These are phyloP conservation scores for Vitis cinerea DNA, from an alignment of 164 flowering plant species.

Conservation along the genomic window DNA sequence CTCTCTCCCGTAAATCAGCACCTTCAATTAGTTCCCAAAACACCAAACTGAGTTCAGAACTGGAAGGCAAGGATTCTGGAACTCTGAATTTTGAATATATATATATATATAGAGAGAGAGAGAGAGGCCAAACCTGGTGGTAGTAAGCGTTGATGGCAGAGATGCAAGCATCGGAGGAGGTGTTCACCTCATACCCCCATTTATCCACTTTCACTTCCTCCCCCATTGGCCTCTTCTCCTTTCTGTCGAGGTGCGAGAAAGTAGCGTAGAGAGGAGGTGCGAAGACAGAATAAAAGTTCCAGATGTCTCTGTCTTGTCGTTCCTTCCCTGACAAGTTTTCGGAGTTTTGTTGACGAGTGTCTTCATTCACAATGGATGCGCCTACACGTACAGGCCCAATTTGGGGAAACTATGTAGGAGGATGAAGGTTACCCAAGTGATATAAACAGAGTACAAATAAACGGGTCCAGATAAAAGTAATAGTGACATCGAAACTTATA, in stretches of 20 bases:
- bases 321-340: too few relatives aligned
- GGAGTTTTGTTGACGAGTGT: too few relatives aligned
- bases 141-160: constrained; percentile 74
- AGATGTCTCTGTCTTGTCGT: too few relatives aligned
- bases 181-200: constrained; percentile 76
- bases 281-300: background rate
- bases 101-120: background rate
- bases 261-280: too few relatives aligned
- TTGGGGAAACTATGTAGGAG: too few relatives aligned
- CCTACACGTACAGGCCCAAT: too few relatives aligned
- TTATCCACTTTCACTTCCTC: constrained; percentile 37
- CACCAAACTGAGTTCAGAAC: background rate
- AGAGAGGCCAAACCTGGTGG: constrained; percentile 45
- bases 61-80: background rate
- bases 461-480: too few relatives aligned
- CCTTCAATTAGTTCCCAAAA: constrained; percentile 32
- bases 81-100: background rate
- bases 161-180: constrained; percentile 71
- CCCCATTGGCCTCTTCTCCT: constrained; percentile 10
- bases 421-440: too few relatives aligned
- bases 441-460: too few relatives aligned
- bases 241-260: background rate
- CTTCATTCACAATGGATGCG: too few relatives aligned
- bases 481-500: too few relatives aligned
- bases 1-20: constrained; percentile 56